Evolutionary conservation across 2,329 filamentous ascomycete species (phyloP).

Genomic region (Sordariomycetes sp.): DNA sequence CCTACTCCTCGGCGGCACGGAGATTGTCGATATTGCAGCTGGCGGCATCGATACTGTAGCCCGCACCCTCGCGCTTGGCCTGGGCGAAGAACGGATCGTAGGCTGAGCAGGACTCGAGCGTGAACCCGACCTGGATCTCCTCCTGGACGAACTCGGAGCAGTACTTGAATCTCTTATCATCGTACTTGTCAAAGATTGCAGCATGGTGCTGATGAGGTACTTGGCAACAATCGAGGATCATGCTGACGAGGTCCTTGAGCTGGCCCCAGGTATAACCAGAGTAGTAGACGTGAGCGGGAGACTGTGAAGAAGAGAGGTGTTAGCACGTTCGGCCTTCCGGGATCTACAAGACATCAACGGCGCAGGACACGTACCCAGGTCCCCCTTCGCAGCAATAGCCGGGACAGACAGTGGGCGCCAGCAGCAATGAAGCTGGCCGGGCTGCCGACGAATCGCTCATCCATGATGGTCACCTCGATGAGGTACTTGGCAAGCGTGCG

Average conservation of each 20-base stretch:
- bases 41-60: background rate
- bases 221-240: constrained; percentile 82
- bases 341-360: background rate
- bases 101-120: constrained; percentile 23
- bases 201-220: constrained; percentile 70
- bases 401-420: constrained; percentile 83
- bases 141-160: constrained; percentile 71
- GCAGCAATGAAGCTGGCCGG: constrained; percentile 86
- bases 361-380: constrained; percentile 62
- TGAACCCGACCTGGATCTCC: constrained; percentile 55
- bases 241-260: constrained; percentile 63
- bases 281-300: constrained; percentile 77
- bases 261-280: constrained; percentile 87
- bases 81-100: background rate
- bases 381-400: constrained; percentile 81
- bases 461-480: constrained; percentile 92
- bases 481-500: constrained; percentile 96
- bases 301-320: constrained; percentile 32
- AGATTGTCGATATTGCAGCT: background rate
- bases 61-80: background rate
- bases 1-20: background rate
- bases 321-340: background rate
- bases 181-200: constrained; percentile 88
- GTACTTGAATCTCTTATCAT: constrained; percentile 76
- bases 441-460: constrained; percentile 89